Base-by-base conservation (phyloP, 305 asterid genomes). In the Fraxinus baroniana region DNA sequence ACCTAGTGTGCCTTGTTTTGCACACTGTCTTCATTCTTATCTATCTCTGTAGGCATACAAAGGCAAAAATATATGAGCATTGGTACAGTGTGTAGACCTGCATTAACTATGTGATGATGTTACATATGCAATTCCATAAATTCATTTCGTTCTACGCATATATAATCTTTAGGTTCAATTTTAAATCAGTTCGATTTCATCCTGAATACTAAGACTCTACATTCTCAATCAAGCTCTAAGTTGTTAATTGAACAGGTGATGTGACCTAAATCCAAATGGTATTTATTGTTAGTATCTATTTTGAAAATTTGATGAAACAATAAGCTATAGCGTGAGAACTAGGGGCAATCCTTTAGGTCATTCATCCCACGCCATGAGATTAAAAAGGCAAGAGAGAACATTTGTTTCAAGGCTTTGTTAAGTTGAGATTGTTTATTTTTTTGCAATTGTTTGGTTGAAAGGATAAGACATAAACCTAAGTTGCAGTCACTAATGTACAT, bases 161-260 rank as follows among this genome's bases (percentile, higher is more conserved):
- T 46, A 62, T 36, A 39, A 17, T 57, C 77, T 74, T 74, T 1
- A 33, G 30, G 44, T 35, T 77, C 12, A 46, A 24, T 3, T n/a
- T 72, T 24, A 75, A 22, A 80, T 79, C 78, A 68, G 36, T 35
- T 62, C 39, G 55, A 84, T 62, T 41, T 75, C 26, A 7, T 72
- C 74, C 62, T 49, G 55, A 44, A 35, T 78, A 71, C 32, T 77
- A 76, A 20, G 18, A 12, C 66, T 15, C 28, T 68, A 70, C 78
- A 71, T 28, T 79, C 15, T 44, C 70, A 17, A 70, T 49, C 52
- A 77, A 82, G 73, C 78, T 71, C 78, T 24, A 64, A 18, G 13
- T 22, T 78, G 66, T 72, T 77, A 70, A 81, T 5, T 66, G 66
- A 76, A 66, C n/a, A 68, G 20, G 39, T 49, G 76, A 41, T 22